Evolutionary conservation across 352 stramenopile genomes (phyloP).

Genomic region (Phytophthora multivora): DNA sequence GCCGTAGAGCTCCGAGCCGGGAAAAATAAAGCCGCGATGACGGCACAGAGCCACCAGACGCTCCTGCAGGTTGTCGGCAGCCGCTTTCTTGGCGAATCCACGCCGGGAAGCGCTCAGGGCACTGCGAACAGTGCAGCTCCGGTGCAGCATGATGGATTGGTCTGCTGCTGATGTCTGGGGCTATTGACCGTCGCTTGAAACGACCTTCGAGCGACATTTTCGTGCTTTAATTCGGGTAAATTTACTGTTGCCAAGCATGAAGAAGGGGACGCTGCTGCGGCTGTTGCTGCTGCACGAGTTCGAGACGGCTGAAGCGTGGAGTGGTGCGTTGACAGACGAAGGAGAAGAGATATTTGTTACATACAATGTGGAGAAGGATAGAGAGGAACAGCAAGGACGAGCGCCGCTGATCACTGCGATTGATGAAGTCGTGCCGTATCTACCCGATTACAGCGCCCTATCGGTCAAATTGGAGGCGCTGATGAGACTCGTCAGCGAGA

Average conservation of each 20-base stretch:
- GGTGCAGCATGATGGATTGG: conserved; percentile 9
- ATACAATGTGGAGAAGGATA: neutral
- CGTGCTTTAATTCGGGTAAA: neutral
- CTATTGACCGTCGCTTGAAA: neutral
- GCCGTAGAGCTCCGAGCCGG: conserved; percentile 97
- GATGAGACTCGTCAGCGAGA: conserved; percentile 33
- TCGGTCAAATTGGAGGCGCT: conserved; percentile 34
- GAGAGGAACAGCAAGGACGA: conserved; percentile 3
- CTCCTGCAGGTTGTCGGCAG: conserved; percentile 54
- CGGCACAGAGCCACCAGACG: conserved; percentile 86
- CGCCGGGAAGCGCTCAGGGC: conserved; percentile 19
- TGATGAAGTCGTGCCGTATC: conserved; percentile 43
- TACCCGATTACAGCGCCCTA: conserved; percentile 52
- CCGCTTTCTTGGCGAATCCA: conserved; percentile 44
- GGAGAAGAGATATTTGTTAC: neutral
- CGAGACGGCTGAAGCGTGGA: conserved; percentile 33
- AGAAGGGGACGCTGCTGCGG: conserved; percentile 24
- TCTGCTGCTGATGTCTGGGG: neutral
- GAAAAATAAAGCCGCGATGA: conserved; percentile 94
- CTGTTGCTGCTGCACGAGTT: conserved; percentile 31
- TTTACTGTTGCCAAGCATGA: neutral
- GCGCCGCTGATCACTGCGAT: conserved; percentile 27
- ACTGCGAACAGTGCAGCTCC: neutral
- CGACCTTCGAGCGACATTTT: neutral
- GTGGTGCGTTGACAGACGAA: conserved; percentile 3